A percentile compares a stretch with the other conserved stretches of the same genome.
Conservation (phyloP, 2,329 filamentous ascomycete species). For the Ophiostoma angusticollis region DNA sequence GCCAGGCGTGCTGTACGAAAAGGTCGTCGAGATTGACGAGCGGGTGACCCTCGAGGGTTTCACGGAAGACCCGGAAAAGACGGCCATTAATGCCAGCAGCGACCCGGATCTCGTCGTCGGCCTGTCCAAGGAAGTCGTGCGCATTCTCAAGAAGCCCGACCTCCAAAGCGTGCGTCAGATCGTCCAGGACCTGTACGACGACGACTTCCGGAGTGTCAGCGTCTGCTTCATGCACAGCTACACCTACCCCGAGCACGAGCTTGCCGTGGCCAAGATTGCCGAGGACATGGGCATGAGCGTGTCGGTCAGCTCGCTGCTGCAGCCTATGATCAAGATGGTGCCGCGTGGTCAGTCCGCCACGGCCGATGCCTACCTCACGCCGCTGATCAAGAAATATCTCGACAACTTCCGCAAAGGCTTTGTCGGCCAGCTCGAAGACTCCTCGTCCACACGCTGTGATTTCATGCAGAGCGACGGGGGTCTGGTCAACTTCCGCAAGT, state of each 20-base stretch:
- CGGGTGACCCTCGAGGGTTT: conserved; percentile 79
- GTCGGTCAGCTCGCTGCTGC: conserved; percentile 6
- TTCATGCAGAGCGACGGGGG: conserved; percentile 58
- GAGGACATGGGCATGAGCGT: conserved; percentile 7
- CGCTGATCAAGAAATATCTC: conserved; percentile 58
- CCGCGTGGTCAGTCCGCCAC: conserved; percentile 57
- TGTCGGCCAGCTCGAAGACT: background rate
- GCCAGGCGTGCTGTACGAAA: conserved; percentile 74
- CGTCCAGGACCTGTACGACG: conserved; percentile 46
- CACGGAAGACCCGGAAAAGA: conserved; percentile 7
- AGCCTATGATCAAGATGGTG: conserved; percentile 50
- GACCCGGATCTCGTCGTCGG: conserved; percentile 23
- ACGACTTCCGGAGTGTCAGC: conserved; percentile 33
- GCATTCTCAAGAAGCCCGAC: conserved; percentile 40
- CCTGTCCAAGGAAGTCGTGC: conserved; percentile 40
- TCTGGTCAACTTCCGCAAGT: conserved; percentile 13
- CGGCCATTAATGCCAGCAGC: conserved; percentile 3
- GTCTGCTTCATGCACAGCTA: conserved; percentile 24
- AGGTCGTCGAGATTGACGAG: conserved; percentile 77
- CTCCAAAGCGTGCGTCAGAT: conserved; percentile 39
- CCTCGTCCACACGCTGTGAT: conserved; percentile 43
- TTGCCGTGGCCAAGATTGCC: conserved; percentile 9
- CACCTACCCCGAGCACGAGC: conserved; percentile 14
- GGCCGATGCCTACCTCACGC: conserved; percentile 64
- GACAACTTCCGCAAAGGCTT: conserved; percentile 54